phyloP scores from a whole-genome alignment of 169 alveolate species.

The Plasmodium vivax region DNA sequence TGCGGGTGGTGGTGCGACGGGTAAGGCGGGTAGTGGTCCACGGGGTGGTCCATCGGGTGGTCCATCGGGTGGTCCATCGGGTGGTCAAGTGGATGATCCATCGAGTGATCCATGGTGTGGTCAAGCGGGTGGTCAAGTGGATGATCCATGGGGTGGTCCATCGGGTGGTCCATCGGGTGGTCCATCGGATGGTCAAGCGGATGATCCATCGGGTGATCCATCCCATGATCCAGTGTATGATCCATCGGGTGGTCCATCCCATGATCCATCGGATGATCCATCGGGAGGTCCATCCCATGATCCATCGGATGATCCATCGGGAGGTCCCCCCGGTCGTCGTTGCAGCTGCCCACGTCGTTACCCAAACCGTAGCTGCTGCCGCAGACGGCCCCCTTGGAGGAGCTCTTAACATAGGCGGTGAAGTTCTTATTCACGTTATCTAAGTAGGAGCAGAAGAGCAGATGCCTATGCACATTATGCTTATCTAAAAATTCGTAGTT shows the following conservation, averaged over 20 bases:
- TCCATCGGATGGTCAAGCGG: not conserved
- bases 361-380: not conserved
- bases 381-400: conserved; percentile 6
- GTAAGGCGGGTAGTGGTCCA: not conserved
- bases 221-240: not conserved
- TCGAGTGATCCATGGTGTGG: not conserved
- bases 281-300: too few species aligned
- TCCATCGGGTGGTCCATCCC: too few species aligned
- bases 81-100: not conserved
- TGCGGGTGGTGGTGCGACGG: not conserved
- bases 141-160: not conserved
- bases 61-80: not conserved
- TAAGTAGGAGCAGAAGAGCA: conserved; percentile 36
- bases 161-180: not conserved
- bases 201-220: not conserved
- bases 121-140: not conserved
- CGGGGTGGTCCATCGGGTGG: not conserved
- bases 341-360: not conserved
- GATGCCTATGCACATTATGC: conserved; percentile 29
- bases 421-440: conserved; percentile 43
- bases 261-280: too few species aligned
- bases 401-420: conserved; percentile 18
- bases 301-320: not conserved
- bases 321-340: not conserved
- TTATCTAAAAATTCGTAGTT: conserved; percentile 73